These are phyloP conservation scores for Colletotrichum godetiae DNA, from an alignment of 2,329 filamentous ascomycete genomes.

Conservation along the genomic window DNA sequence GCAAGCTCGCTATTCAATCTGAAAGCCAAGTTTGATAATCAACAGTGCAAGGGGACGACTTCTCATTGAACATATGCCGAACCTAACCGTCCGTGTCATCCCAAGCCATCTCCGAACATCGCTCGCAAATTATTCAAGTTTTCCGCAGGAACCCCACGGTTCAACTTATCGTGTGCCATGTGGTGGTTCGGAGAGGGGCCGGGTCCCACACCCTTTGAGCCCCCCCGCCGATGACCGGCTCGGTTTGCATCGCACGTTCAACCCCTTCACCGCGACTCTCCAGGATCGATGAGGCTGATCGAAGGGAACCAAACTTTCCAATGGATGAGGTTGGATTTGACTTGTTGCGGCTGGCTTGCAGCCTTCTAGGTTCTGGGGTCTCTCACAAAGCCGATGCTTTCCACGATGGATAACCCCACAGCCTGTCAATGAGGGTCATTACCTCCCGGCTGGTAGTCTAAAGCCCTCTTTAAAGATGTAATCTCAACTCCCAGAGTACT, in stretches of 20 bases:
- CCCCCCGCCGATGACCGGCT: conserved; percentile 19
- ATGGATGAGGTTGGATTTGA: not conserved
- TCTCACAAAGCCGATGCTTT: not conserved
- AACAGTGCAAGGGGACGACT: not conserved
- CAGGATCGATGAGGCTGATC: conserved; percentile 6
- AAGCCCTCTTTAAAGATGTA: too few species aligned
- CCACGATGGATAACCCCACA: not conserved
- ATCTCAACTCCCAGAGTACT: too few species aligned
- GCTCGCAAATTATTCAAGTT: conserved; percentile 7
- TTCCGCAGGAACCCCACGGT: conserved; percentile 1
- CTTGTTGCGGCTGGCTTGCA: not conserved
- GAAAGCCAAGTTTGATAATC: not conserved
- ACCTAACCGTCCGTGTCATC: not conserved
- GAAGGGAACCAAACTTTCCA: not conserved
- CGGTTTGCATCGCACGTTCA: conserved; percentile 16
- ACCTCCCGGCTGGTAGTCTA: too few species aligned
- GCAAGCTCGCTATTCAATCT: not conserved
- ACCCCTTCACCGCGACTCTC: conserved; percentile 5
- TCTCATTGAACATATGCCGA: not conserved
- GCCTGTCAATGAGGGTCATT: too few species aligned
- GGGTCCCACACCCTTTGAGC: not conserved
- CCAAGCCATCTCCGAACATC: conserved; percentile 11
- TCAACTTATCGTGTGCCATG: conserved; percentile 2
- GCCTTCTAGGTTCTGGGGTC: too few species aligned
- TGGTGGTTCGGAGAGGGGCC: not conserved